Percentiles rank a stretch among this genome's conserved stretches.
These are phyloP conservation scores for Boletus sensibilis DNA, from an alignment of 768 basidiomycete species.

Conservation along the genomic window DNA sequence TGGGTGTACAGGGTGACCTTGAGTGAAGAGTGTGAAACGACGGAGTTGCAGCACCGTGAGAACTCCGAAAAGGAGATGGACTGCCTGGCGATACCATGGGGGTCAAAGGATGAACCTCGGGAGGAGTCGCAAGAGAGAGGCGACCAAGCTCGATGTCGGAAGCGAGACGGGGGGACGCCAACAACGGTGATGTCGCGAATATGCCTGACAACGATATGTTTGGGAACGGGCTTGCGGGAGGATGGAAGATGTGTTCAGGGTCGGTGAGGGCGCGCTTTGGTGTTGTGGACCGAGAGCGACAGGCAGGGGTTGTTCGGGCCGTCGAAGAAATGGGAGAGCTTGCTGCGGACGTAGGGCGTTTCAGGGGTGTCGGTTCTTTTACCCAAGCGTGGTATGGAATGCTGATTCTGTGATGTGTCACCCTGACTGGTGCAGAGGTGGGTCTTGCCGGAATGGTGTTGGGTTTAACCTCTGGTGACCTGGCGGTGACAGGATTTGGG, in stretches of 20 bases:
- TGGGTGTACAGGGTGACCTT: conserved; percentile 8
- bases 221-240: conserved; percentile 16
- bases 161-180: background rate
- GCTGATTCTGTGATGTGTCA: background rate
- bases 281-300: conserved; percentile 4
- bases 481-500: conserved; percentile 20
- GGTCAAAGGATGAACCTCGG: background rate
- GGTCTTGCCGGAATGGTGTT: background rate
- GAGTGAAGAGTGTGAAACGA: conserved; percentile 12
- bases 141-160: conserved; percentile 1
- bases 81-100: conserved; percentile 1
- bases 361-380: conserved; percentile 10
- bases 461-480: background rate
- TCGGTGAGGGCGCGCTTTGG: background rate
- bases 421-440: conserved; percentile 2
- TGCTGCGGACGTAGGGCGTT: conserved; percentile 7
- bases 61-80: conserved; percentile 4
- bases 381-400: background rate
- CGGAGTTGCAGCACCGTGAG: background rate
- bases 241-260: conserved; percentile 13
- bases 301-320: background rate
- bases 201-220: conserved; percentile 21
- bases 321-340: conserved; percentile 5
- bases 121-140: background rate
- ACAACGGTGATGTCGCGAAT: conserved; percentile 7